These are phyloP conservation scores for Antrodiella citrinella DNA, from an alignment of 768 basidiomycete genomes.

Conservation along the genomic window DNA sequence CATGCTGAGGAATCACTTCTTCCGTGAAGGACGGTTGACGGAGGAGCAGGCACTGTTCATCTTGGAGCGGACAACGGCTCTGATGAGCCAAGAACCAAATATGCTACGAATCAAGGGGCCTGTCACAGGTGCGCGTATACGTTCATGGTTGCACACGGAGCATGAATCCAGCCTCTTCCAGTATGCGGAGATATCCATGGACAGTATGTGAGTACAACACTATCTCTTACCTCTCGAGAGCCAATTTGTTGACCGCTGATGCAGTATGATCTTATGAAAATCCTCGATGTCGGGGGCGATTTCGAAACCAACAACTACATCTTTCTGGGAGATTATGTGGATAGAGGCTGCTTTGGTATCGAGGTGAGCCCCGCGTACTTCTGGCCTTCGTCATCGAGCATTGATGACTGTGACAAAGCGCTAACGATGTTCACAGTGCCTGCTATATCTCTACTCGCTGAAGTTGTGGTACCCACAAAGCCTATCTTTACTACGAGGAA, in stretches of 20 bases:
- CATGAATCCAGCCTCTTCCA: conserved; percentile 23
- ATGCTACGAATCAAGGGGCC: conserved; percentile 82
- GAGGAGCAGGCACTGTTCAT: conserved; percentile 85
- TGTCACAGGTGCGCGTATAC: conserved; percentile 66
- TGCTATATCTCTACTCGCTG: conserved; percentile 87
- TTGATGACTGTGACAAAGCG: background rate
- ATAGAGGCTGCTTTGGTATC: conserved; percentile 89
- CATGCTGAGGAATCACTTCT: conserved; percentile 85
- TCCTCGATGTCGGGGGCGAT: conserved; percentile 91
- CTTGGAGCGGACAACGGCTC: conserved; percentile 53
- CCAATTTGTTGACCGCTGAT: background rate
- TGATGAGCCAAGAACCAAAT: conserved; percentile 75
- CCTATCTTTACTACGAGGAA: conserved; percentile 81
- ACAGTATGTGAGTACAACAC: conserved; percentile 66
- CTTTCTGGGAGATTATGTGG: conserved; percentile 96
- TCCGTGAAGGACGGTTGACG: conserved; percentile 74
- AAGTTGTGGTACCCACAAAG: conserved; percentile 86
- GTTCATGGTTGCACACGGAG: background rate
- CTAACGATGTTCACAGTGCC: conserved; percentile 42
- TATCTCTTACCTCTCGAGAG: conserved; percentile 1
- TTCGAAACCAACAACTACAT: conserved; percentile 80
- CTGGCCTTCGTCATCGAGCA: background rate
- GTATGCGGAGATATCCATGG: conserved; percentile 98
- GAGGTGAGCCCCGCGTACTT: conserved; percentile 35
- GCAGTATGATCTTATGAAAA: conserved; percentile 96